Base-by-base conservation (phyloP, 164 flowering plant species). In the Umbellularia californica region DNA sequence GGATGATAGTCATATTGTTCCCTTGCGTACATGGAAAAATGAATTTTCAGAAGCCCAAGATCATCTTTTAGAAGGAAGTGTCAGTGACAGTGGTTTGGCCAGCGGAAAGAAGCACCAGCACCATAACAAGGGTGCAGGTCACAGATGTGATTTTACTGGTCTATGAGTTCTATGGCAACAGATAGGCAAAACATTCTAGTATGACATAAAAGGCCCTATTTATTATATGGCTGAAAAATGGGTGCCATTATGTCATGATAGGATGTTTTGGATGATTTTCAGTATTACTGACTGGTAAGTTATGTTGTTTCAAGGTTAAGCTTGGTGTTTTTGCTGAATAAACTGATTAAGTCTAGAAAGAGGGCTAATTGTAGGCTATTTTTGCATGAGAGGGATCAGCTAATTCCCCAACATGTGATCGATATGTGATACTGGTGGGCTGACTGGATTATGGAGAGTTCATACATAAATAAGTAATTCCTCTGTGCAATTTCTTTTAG, bases 71-170 rank as follows among this genome's bases (percentile, higher is more conserved):
- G 91, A 90, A 78, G 98, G 98, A 62, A 90, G 97, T 75, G 41
- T 83, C 22, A 95, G 98, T 73, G 98, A 95, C 84, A 90, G 99
- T 77, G 92, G 94, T 68, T 65, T 95, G 76, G 60, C 85, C 19
- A 65, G 72, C 70, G 87, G 88, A 51, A 88, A 83, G 82, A 86
- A 87, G 83, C 81, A 67, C 47, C 76, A 71, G 70, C 12, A 47
- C 70, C 83, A 79, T 75, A 13, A 58, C 20, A 71, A 58, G 82
- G 72, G 78, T 23, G 52, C 85, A 60, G 33, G 74, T 82, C 81
- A 55, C 75, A 66, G 65, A 41, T 33, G 17, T 80, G 70, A 78
- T 69, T 67, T 1, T 73, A 52, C 77, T 83, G 80, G 60, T 55
- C 81, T 64, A 65, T 60, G 7, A 13, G 70, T 74, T 74, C 60